Base-by-base conservation (phyloP, 495 filamentous ascomycete genomes). In the Tirmania nivea region DNA sequence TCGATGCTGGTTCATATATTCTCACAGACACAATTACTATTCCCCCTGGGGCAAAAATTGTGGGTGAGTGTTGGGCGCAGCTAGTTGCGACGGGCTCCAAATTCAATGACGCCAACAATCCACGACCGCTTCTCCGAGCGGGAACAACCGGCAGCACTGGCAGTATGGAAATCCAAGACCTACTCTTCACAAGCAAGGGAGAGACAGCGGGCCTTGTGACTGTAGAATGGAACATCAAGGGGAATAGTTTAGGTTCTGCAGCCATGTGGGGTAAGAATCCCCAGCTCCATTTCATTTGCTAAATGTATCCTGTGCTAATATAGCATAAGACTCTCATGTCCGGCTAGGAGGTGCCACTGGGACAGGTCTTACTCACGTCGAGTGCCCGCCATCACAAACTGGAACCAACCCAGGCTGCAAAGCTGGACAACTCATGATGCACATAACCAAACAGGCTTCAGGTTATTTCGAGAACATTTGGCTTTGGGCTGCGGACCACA, bases 1-100 rank as follows among this genome's bases (percentile, higher is more conserved):
- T 96, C 63, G 84, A 92, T 66, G 83, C 92, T 62, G 89, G 89
- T 50, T 78, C 81, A 25, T 96, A 94, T 67, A 67, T 93, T 17
- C 71, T 96, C 61, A 83, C 82, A 49, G 74, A 79, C 52, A 95
- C 89, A 2, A 68, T 96, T 66, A 78, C 81, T 63, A 73, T n/a
- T 42, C 37, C 37, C 10, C 10, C 10, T 42, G 37, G 37, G n/a
- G 10, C 37, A n/a, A 42, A 42, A n/a, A 42, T 42, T 42, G 37
- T 42, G 10, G 37, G 37, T n/a, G 37, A 42, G n/a, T 10, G 10
- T 42, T 72, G 76, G 72, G 57, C 84, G 61, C 71, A 78, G 14
- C 77, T 81, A 55, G 72, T 80, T 58, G 75, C 78, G 1, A 71
- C 67, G 52, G 78, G 78, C 14, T 72, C 69, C 55, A 68, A 70